Conservation (phyloP, 305 asterid species). For the Ilex paraguariensis region DNA sequence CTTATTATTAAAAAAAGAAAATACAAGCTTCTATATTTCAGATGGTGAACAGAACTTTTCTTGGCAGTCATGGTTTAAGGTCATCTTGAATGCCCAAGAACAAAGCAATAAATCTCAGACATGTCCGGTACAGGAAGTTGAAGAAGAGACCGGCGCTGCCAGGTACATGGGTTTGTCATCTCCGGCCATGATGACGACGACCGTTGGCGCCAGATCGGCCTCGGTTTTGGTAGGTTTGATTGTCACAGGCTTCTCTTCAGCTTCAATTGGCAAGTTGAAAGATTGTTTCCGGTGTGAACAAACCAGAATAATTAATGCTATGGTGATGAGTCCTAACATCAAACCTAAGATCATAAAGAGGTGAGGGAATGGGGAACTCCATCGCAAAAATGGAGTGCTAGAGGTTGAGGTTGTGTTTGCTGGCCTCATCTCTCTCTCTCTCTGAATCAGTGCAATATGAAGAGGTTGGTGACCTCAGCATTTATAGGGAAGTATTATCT, state of each 20-base stretch:
- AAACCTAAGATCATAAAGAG: conserved; percentile 3
- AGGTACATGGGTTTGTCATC: conserved; percentile 49
- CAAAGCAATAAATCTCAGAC: conserved; percentile 13
- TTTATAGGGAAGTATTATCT: too few relatives aligned
- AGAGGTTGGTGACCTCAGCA: too few relatives aligned
- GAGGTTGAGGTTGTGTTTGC: conserved; percentile 5
- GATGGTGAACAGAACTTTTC: too few relatives aligned
- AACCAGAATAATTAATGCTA: conserved; percentile 9
- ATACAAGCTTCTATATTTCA: too few relatives aligned
- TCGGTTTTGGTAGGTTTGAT: neutral
- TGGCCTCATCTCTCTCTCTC: conserved; percentile 30
- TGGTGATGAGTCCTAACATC: neutral
- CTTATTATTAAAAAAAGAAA: too few relatives aligned
- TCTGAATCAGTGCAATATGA: neutral
- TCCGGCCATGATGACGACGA: conserved; percentile 70
- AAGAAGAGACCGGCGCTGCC: conserved; percentile 38
- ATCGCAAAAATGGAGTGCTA: conserved; percentile 1
- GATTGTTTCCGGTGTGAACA: neutral
- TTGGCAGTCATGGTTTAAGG: too few relatives aligned
- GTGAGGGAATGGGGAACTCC: conserved; percentile 15
- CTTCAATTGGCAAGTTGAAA: neutral
- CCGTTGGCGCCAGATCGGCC: conserved; percentile 33
- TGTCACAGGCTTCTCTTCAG: conserved; percentile 14
- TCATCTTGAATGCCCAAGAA: too few relatives aligned
- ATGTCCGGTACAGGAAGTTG: conserved; percentile 8